A percentile compares a stretch with the other conserved stretches of the same genome.
phyloP scores from a whole-genome alignment of 2,329 filamentous ascomycete genomes.

The Tricladium varicosporioides region DNA sequence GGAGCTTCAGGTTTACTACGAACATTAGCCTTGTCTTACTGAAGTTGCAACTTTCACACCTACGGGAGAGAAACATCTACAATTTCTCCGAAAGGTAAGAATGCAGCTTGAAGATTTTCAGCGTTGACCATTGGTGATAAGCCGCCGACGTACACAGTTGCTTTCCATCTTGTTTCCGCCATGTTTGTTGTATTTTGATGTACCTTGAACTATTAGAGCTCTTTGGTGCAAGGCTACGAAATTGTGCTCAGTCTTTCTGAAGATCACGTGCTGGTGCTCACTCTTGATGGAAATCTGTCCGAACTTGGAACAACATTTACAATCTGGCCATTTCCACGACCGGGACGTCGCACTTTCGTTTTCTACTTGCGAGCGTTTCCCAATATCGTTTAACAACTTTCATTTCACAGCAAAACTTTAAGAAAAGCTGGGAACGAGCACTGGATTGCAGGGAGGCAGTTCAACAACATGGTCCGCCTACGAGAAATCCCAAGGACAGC shows the following conservation, averaged over 20 bases:
- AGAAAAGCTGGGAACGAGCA: conserved; percentile 11
- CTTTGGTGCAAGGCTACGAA: not conserved
- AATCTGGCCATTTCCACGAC: conserved; percentile 5
- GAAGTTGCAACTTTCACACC: conserved; percentile 8
- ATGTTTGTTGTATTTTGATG: conserved; percentile 45
- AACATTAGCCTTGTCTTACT: conserved; percentile 11
- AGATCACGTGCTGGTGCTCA: not conserved
- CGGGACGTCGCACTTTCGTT: conserved; percentile 19
- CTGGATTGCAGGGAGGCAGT: conserved; percentile 13
- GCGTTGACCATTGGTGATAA: conserved; percentile 76
- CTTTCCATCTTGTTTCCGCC: conserved; percentile 84
- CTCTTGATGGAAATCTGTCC: conserved; percentile 4
- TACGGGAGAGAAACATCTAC: conserved; percentile 80
- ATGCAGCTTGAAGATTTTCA: conserved; percentile 79
- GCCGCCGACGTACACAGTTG: conserved; percentile 89
- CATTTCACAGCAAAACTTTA: conserved; percentile 3
- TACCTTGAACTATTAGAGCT: not conserved
- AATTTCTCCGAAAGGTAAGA: conserved; percentile 96
- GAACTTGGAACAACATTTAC: conserved; percentile 4
- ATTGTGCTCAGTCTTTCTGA: not conserved
- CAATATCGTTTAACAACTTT: conserved; percentile 5
- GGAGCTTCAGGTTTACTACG: conserved; percentile 71
- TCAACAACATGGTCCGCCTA: conserved; percentile 78
- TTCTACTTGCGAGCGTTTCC: conserved; percentile 15
- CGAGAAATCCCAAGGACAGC: conserved; percentile 96